Evolutionary conservation across 495 filamentous ascomycete species (phyloP).

Genomic region (Oleoguttula mirabilis): DNA sequence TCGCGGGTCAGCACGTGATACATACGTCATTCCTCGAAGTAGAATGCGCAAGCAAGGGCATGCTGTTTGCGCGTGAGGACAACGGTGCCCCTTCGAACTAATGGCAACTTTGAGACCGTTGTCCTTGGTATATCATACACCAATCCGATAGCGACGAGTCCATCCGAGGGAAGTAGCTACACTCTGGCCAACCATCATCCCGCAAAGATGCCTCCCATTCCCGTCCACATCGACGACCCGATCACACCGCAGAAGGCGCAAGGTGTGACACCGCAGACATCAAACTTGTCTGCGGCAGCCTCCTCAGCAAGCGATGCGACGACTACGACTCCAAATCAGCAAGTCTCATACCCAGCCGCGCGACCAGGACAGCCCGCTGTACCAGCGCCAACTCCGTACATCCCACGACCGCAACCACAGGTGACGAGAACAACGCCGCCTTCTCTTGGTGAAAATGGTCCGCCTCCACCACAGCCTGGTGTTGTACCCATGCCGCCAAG

Average conservation of each 20-base stretch:
- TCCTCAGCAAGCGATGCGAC: conserved; percentile 11
- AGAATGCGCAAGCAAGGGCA: too few relatives aligned
- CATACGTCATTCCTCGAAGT: too few relatives aligned
- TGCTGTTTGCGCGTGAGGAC: too few relatives aligned
- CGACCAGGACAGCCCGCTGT: conserved; percentile 32
- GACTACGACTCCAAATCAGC: conserved; percentile 29
- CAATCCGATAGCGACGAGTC: conserved; percentile 3
- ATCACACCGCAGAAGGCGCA: conserved; percentile 41
- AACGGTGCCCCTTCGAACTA: too few relatives aligned
- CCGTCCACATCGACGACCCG: conserved; percentile 46
- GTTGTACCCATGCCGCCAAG: conserved; percentile 33
- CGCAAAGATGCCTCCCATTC: conserved; percentile 48
- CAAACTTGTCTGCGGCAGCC: conserved; percentile 35
- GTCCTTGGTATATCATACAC: neutral
- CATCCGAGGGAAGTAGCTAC: too few relatives aligned
- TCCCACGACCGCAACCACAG: conserved; percentile 21
- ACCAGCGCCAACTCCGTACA: conserved; percentile 26
- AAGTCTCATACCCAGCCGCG: conserved; percentile 36
- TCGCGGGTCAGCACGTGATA: too few relatives aligned
- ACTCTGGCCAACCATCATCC: too few relatives aligned
- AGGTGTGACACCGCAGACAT: conserved; percentile 40
- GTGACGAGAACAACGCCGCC: conserved; percentile 29
- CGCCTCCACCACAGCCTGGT: conserved; percentile 53
- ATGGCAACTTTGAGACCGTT: neutral
- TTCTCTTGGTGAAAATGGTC: conserved; percentile 22